phyloP scores from a whole-genome alignment of 1,284 basidiomycete species.

The Tilletiopsis washingtonensis region DNA sequence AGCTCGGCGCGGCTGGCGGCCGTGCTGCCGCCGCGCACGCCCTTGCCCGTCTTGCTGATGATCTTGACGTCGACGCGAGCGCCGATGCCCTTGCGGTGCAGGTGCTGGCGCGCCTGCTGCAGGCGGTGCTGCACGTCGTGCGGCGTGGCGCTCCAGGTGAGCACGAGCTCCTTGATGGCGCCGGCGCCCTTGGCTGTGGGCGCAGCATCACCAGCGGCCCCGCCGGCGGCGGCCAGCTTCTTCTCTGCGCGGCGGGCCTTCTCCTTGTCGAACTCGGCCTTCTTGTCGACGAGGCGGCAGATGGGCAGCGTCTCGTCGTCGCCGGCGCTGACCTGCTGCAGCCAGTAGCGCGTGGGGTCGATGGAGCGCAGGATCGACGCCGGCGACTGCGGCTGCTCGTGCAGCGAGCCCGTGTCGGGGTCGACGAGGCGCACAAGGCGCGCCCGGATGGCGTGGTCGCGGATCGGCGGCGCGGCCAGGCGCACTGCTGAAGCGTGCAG shows the following conservation, averaged over 20 bases:
- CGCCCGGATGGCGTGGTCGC: conserved; percentile 4
- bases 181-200: conserved; percentile 12
- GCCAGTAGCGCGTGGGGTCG: conserved; percentile 25
- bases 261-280: conserved; percentile 40
- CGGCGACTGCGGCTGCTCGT: conserved; percentile 17
- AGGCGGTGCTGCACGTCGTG: conserved; percentile 39
- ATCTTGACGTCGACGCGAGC: conserved; percentile 7
- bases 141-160: conserved; percentile 28
- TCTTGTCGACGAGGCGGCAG: conserved; percentile 49
- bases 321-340: conserved; percentile 29
- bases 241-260: conserved; percentile 17
- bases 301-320: conserved; percentile 29
- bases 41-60: conserved; percentile 13
- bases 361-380: conserved; percentile 24
- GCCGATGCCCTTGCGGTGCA: conserved; percentile 7
- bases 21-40: neutral
- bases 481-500: too few relatives aligned
- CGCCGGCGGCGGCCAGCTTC: neutral
- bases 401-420: conserved; percentile 26
- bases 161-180: conserved; percentile 22
- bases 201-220: neutral
- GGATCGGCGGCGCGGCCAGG: too few relatives aligned
- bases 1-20: neutral
- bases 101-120: conserved; percentile 17
- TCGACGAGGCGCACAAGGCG: conserved; percentile 29